phyloP scores from a whole-genome alignment of 192 early-diverging fungal species.

The Podila clonocystis region DNA sequence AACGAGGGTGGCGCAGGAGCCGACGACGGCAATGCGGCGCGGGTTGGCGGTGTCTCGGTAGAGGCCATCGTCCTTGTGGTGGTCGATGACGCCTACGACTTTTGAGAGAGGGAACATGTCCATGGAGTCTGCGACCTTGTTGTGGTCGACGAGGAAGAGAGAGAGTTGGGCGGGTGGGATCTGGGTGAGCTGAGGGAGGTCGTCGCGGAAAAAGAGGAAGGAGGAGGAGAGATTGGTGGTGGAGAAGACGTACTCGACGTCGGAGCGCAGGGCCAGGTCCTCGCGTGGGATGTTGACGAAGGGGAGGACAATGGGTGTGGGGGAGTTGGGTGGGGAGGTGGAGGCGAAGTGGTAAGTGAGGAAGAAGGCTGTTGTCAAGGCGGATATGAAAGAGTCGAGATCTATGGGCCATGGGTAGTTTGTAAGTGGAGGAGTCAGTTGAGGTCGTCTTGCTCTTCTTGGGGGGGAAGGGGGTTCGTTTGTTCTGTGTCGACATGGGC shows the following conservation, averaged over 20 bases:
- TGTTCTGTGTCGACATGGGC: not conserved
- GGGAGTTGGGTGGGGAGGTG: not conserved
- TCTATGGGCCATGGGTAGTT: conserved; percentile 47
- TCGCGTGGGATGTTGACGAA: conserved; percentile 64
- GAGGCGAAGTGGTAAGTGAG: conserved; percentile 18
- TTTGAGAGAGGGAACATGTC: conserved; percentile 10
- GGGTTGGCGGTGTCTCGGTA: conserved; percentile 52
- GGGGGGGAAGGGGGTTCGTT: not conserved
- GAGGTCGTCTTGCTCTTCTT: not conserved
- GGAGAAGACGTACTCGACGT: conserved; percentile 63
- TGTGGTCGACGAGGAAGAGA: conserved; percentile 75
- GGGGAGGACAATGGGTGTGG: conserved; percentile 54
- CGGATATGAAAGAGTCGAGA: conserved; percentile 74
- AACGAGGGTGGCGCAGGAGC: conserved; percentile 68
- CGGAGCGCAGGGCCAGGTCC: conserved; percentile 74
- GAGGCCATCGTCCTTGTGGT: conserved; percentile 71
- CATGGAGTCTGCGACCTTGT: conserved; percentile 59
- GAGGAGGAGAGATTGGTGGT: conserved; percentile 29
- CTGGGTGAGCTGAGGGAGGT: conserved; percentile 26
- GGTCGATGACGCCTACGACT: conserved; percentile 73
- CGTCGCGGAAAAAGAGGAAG: conserved; percentile 60
- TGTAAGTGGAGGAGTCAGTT: not conserved
- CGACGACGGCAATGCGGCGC: conserved; percentile 66
- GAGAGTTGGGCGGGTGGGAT: conserved; percentile 19
- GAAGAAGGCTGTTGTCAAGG: conserved; percentile 65